phyloP scores from a whole-genome alignment of 345 rosid species.

The Salix udensis region DNA sequence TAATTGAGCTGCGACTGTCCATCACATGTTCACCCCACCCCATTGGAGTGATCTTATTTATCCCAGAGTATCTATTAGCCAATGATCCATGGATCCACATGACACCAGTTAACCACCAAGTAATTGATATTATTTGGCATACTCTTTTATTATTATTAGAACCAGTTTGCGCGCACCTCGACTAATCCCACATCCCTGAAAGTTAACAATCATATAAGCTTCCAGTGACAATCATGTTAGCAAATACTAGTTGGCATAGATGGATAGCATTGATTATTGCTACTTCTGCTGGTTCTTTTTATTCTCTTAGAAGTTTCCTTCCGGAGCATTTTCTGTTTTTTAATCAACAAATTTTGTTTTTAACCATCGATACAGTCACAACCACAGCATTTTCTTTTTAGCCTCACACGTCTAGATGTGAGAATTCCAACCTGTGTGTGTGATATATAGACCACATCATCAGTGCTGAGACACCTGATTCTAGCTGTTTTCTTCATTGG shows the following conservation, averaged over 20 bases:
- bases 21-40: background rate
- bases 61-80: background rate
- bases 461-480: background rate
- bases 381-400: too few species aligned
- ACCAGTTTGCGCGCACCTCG: too few species aligned
- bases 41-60: too few species aligned
- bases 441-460: background rate
- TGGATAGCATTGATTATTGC: background rate
- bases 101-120: background rate
- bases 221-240: too few species aligned
- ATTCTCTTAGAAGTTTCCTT: background rate
- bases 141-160: background rate
- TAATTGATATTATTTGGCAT: too few species aligned
- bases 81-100: background rate
- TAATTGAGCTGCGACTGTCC: background rate
- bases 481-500: background rate
- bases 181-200: too few species aligned
- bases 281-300: too few species aligned
- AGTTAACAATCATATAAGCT: too few species aligned
- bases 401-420: background rate
- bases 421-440: background rate
- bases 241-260: background rate
- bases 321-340: too few species aligned
- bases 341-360: too few species aligned
- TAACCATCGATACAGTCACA: too few species aligned